A percentile compares a stretch with the other conserved stretches of the same genome.
phyloP scores from a whole-genome alignment of 164 flowering plant species.

The Aristolochia contorta region DNA sequence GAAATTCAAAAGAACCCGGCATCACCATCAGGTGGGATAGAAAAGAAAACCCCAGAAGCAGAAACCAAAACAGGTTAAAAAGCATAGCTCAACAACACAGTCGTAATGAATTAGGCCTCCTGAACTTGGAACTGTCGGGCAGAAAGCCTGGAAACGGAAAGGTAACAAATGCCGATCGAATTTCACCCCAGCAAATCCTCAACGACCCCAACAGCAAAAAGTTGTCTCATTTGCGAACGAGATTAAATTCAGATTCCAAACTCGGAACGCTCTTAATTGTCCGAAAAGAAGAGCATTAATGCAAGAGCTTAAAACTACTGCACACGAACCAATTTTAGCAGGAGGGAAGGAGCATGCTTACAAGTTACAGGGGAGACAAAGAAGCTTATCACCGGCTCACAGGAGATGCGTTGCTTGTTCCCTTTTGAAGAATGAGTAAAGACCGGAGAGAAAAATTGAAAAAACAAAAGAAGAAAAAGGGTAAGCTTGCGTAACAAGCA shows the following conservation, averaged over 20 bases:
- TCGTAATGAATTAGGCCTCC: too few relatives aligned
- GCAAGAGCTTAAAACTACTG: not conserved
- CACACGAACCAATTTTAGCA: constrained; percentile 24
- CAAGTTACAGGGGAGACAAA: constrained; percentile 33
- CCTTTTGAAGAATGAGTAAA: constrained; percentile 9
- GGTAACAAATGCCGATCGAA: not conserved
- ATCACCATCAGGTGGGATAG: too few relatives aligned
- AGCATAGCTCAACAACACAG: too few relatives aligned
- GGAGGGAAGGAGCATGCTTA: constrained; percentile 55
- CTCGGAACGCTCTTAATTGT: constrained; percentile 16
- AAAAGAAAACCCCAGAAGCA: too few relatives aligned
- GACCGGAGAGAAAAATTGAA: constrained; percentile 8
- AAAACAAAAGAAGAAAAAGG: not conserved
- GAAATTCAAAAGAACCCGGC: too few relatives aligned
- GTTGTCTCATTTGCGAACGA: not conserved
- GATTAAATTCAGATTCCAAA: constrained; percentile 38
- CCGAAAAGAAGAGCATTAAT: constrained; percentile 15
- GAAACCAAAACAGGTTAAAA: too few relatives aligned
- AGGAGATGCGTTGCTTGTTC: constrained; percentile 67
- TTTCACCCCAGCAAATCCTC: too few relatives aligned
- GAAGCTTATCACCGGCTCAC: constrained; percentile 23
- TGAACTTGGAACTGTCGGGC: too few relatives aligned
- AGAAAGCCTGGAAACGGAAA: not conserved
- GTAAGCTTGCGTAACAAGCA: constrained; percentile 20
- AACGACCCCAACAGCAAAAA: too few relatives aligned